A percentile compares a stretch with the other conserved stretches of the same genome.
Evolutionary conservation across 1,284 basidiomycete genomes (phyloP).

Genomic region (Pisolithus thermaeus): DNA sequence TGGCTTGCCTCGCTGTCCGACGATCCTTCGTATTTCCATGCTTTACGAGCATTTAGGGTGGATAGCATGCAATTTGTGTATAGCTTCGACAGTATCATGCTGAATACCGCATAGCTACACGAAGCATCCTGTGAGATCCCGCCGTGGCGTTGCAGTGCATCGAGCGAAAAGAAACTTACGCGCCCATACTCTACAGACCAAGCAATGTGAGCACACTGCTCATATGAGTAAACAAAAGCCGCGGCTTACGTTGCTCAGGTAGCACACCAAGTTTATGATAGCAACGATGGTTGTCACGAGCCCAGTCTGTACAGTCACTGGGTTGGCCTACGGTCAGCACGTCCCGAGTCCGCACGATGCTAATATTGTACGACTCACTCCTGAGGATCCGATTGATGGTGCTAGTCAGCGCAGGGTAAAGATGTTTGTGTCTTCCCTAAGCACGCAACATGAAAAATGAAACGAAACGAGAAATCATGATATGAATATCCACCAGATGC

Average conservation of each 20-base stretch:
- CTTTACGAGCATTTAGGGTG: neutral
- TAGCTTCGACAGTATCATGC: neutral
- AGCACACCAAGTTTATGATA: slow-evolving; percentile 18
- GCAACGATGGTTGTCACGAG: slow-evolving; percentile 23
- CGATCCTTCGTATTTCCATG: neutral
- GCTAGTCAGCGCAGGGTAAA: slow-evolving; percentile 3
- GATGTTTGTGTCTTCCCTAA: neutral
- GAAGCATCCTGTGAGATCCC: neutral
- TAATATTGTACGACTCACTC: neutral
- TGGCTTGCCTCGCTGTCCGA: neutral
- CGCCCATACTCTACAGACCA: neutral
- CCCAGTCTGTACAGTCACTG: slow-evolving; percentile 27
- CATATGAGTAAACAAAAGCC: neutral
- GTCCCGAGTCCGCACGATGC: too few species aligned
- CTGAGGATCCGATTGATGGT: slow-evolving; percentile 5
- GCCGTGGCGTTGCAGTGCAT: too few species aligned
- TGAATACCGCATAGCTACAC: slow-evolving; percentile 1
- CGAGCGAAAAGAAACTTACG: neutral
- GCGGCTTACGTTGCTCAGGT: slow-evolving; percentile 6
- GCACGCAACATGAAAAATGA: too few species aligned
- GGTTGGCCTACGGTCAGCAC: neutral
- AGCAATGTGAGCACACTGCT: neutral
- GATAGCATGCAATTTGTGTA: slow-evolving; percentile 4
- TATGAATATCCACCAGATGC: slow-evolving; percentile 22
- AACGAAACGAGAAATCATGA: too few species aligned